Base-by-base conservation (phyloP, 2,329 filamentous ascomycete genomes). In the Botrytis aclada region DNA sequence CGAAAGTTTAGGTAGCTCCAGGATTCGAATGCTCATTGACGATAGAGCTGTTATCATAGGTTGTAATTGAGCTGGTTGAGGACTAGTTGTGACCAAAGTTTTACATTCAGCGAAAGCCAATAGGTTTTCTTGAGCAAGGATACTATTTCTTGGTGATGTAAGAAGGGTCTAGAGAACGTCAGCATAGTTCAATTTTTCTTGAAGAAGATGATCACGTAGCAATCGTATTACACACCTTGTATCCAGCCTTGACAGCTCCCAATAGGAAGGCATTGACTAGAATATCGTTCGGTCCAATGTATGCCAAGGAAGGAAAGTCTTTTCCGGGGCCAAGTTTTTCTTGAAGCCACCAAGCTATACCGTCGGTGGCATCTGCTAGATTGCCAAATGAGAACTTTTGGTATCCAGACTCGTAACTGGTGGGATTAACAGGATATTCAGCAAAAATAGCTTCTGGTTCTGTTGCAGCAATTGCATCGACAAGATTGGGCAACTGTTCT, bases 291-390 rank as follows among this genome's bases (percentile, higher is more conserved):
- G 71, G 43, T 0, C 84, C 85, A 69, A 86, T 82, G 76, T 85
- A 86, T 2, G 84, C 83, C 45, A 86, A 80, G 0, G 83, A 83
- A 1, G 81, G 82, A 65, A 82, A 82, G 20, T 58, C 60, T 39
- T 70, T 20, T 1, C 69, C 56, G n/a, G 8, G 37, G 8, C 74
- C 75, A 9, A 77, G 29, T 25, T 43, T 47, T 20, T 74, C 43
- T 37, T 72, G 39, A n/a, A 77, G 63, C 65, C 63, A 73, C 75
- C 76, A 74, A 41, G 76, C 76, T 32, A 73, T 47, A 37, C 69
- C 70, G 67, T 77, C 69, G 20, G 76, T 64, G 8, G 76, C 76
- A 69, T 76, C 74, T 39, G 76, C 74, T 37, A 77, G 71, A 16
- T 67, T 47, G 1, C 39, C 29, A 54, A 64, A 71, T 34, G 75